These are phyloP conservation scores for Marvania coccoides DNA, from an alignment of 139 green algal species.

Conservation along the genomic window DNA sequence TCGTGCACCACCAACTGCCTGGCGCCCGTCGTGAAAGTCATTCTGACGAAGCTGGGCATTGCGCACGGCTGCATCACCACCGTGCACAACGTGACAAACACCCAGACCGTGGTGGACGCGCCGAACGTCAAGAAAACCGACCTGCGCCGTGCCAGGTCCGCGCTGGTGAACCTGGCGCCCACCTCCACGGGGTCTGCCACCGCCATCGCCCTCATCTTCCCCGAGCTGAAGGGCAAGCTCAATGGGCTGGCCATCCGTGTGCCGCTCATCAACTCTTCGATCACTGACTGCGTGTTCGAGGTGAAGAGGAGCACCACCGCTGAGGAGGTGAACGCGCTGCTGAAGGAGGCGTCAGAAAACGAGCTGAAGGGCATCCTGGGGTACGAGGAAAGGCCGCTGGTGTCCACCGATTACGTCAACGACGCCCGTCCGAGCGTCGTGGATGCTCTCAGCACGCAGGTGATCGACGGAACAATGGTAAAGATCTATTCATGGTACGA, in stretches of 20 bases:
- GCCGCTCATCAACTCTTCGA: constrained; percentile 73
- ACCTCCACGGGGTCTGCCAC: constrained; percentile 78
- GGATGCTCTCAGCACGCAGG: constrained; percentile 69
- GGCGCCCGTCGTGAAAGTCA: constrained; percentile 70
- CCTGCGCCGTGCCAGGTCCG: constrained; percentile 64
- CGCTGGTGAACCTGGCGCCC: constrained; percentile 73
- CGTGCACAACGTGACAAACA: constrained; percentile 88
- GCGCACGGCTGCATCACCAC: constrained; percentile 80
- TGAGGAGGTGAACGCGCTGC: constrained; percentile 70
- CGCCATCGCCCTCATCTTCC: constrained; percentile 83
- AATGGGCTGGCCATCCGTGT: constrained; percentile 82
- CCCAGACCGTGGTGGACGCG: constrained; percentile 76
- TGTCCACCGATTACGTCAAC: constrained; percentile 77
- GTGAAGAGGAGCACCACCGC: constrained; percentile 45
- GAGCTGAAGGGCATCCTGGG: constrained; percentile 67
- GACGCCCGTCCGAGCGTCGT: constrained; percentile 66
- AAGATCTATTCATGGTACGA: constrained; percentile 89
- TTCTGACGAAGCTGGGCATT: constrained; percentile 79
- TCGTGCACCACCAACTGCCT: constrained; percentile 91
- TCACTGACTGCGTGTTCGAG: constrained; percentile 76
- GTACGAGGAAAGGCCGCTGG: constrained; percentile 63
- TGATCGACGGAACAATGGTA: constrained; percentile 69
- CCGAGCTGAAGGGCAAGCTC: constrained; percentile 85
- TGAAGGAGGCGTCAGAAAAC: constrained; percentile 61
- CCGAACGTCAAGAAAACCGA: constrained; percentile 80